A percentile compares a stretch with the other conserved stretches of the same genome.
Conservation (phyloP, 768 basidiomycete genomes). For the Pulveroboletus sp. region DNA sequence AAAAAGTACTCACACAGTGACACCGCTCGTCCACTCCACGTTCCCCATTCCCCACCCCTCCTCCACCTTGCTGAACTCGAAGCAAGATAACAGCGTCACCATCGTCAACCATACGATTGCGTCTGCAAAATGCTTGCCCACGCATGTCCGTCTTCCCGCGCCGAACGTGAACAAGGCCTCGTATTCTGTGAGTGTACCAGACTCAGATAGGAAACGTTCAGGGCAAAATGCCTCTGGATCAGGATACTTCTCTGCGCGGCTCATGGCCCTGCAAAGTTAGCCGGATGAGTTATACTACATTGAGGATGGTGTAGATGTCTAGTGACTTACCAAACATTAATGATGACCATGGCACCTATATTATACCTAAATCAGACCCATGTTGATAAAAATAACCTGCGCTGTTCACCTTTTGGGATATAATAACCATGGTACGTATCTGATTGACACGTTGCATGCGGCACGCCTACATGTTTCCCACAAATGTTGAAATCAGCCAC, state of each 20-base stretch:
- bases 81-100: constrained; percentile 3
- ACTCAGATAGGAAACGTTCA: constrained; percentile 1
- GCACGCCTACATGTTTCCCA: background rate
- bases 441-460: constrained; percentile 1
- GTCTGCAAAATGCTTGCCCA: background rate
- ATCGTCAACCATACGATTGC: constrained; percentile 1
- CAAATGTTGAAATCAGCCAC: background rate
- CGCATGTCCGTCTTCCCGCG: background rate
- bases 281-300: background rate
- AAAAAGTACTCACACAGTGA: background rate
- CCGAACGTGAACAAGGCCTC: background rate
- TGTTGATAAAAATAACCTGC: no score
- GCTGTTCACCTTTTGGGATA: constrained; percentile 17
- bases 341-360: background rate
- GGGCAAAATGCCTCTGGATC: background rate
- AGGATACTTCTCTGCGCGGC: background rate
- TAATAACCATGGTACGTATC: constrained; percentile 20
- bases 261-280: background rate
- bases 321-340: background rate
- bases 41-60: background rate
- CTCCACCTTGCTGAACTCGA: constrained; percentile 1
- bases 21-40: constrained; percentile 1
- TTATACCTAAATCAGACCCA: background rate
- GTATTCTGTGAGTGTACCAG: background rate
- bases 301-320: background rate